A percentile compares a stretch with the other conserved stretches of the same genome.
These are phyloP conservation scores for Solanum aculeatissimum DNA, from an alignment of 305 asterid genomes.

Conservation along the genomic window DNA sequence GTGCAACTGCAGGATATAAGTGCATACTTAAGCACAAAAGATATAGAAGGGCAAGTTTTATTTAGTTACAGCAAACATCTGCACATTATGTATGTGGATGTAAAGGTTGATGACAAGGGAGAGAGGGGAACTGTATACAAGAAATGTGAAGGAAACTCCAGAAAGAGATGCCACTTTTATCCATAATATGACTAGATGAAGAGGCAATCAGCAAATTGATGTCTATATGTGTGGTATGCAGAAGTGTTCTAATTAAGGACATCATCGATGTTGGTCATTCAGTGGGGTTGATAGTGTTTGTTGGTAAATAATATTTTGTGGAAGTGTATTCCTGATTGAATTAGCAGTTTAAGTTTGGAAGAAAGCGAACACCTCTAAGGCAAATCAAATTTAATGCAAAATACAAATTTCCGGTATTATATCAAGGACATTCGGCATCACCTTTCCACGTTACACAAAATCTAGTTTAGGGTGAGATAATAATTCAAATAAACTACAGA, in stretches of 20 bases:
- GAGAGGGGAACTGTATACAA: not conserved
- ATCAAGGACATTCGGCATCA: not conserved
- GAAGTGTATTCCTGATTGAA: not conserved
- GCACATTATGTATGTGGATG: not conserved
- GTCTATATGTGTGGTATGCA: not conserved
- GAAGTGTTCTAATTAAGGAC: not conserved
- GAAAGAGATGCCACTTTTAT: not conserved
- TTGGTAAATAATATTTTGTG: not conserved
- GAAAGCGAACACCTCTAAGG: not conserved
- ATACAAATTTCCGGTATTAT: not conserved
- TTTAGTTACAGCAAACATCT: not conserved
- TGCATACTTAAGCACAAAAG: not conserved
- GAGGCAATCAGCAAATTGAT: not conserved
- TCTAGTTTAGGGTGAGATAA: not conserved
- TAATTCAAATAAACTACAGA: not conserved
- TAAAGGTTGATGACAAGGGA: not conserved
- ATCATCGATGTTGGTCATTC: not conserved
- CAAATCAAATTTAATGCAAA: not conserved
- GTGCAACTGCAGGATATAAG: conserved; percentile 1
- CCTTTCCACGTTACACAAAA: not conserved
- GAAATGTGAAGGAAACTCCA: not conserved
- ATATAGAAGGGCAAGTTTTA: not conserved
- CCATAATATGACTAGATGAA: not conserved
- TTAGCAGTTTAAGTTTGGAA: not conserved
- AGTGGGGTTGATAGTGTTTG: not conserved